phyloP scores from a whole-genome alignment of 768 basidiomycete genomes.

The Tubosaeta sp. region DNA sequence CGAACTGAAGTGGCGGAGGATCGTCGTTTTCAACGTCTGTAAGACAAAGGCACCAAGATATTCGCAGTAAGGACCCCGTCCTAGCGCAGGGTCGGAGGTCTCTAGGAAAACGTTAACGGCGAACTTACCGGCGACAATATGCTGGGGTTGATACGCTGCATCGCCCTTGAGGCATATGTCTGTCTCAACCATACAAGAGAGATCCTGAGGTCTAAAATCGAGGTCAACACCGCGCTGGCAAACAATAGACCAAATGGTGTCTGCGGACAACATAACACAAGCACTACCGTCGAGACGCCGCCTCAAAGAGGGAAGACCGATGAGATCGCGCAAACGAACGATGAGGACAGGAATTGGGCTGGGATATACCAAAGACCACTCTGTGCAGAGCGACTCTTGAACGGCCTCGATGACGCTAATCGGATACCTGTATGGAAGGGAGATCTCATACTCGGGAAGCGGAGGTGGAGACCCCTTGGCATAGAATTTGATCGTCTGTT shows the following conservation, averaged over 20 bases:
- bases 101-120: constrained; percentile 28
- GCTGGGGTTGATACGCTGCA: constrained; percentile 11
- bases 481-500: constrained; percentile 10
- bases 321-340: constrained; percentile 13
- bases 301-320: constrained; percentile 1
- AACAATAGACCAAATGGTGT: constrained; percentile 14
- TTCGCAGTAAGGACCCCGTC: constrained; percentile 1
- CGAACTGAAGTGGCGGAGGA: background rate
- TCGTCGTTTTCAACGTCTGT: background rate
- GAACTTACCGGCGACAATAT: constrained; percentile 14
- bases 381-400: constrained; percentile 3
- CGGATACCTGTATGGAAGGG: constrained; percentile 2
- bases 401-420: constrained; percentile 9
- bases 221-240: constrained; percentile 13
- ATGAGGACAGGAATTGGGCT: constrained; percentile 21
- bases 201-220: constrained; percentile 3
- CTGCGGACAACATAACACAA: constrained; percentile 3
- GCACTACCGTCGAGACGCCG: constrained; percentile 4
- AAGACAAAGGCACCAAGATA: constrained; percentile 28
- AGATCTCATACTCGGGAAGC: background rate
- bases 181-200: background rate
- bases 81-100: background rate
- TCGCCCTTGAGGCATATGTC: background rate
- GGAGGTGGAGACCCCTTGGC: background rate
- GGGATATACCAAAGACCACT: constrained; percentile 12